These are phyloP conservation scores for Xylariaceae sp. DNA, from an alignment of 2,329 filamentous ascomycete species.

Conservation along the genomic window DNA sequence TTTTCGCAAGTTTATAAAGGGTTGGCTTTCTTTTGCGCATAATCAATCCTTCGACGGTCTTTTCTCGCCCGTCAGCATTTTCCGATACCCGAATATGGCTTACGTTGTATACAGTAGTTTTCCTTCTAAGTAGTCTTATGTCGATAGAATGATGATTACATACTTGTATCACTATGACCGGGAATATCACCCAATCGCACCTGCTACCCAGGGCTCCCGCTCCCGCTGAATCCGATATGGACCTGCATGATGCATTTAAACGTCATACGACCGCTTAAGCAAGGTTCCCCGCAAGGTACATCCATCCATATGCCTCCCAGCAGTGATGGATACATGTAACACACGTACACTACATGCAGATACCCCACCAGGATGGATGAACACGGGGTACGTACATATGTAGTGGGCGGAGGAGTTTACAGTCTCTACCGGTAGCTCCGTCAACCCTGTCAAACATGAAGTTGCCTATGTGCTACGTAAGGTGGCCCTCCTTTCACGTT, in stretches of 20 bases:
- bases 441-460: background rate
- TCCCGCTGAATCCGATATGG: background rate
- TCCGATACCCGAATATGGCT: no score
- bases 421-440: background rate
- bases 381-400: no score
- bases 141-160: background rate
- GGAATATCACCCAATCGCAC: background rate
- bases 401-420: no score
- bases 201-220: background rate
- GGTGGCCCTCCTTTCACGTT: background rate
- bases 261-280: slow-evolving; percentile 23
- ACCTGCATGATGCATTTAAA: slow-evolving; percentile 5
- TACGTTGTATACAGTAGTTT: background rate
- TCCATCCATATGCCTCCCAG: slow-evolving; percentile 1
- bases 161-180: no score
- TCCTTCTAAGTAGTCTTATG: background rate
- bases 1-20: background rate
- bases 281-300: no score
- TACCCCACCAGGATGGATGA: background rate
- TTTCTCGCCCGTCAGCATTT: no score
- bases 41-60: no score
- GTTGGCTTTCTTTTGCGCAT: no score
- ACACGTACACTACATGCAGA: background rate
- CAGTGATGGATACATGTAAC: background rate
- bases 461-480: background rate